These are phyloP conservation scores for Iris pallida DNA, from an alignment of 116 monocot genomes.

Conservation along the genomic window DNA sequence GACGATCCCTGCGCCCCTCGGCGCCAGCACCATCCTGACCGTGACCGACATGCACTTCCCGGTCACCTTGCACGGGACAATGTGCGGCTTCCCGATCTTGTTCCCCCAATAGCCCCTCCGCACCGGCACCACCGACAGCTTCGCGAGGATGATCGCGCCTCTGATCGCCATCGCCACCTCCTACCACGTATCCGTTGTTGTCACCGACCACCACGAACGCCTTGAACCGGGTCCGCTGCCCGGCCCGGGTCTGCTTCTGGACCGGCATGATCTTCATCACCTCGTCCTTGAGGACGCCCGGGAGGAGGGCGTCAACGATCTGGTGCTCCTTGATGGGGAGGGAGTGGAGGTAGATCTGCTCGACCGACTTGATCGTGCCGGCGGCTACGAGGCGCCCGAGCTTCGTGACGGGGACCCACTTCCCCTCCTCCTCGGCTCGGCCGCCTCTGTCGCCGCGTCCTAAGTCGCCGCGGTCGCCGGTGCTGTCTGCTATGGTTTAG, in stretches of 20 bases:
- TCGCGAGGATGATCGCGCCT: constrained; percentile 69
- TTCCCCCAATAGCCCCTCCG: constrained; percentile 89
- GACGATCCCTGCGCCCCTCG: constrained; percentile 61
- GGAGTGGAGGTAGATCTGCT: constrained; percentile 83
- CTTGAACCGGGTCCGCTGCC: constrained; percentile 76
- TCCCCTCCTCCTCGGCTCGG: constrained; percentile 21
- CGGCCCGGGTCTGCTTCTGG: constrained; percentile 78
- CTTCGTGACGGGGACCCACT: constrained; percentile 48
- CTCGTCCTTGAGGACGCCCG: constrained; percentile 70
- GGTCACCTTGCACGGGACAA: constrained; percentile 87
- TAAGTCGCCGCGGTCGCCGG: constrained; percentile 1
- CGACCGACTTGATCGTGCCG: constrained; percentile 26
- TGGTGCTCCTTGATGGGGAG: constrained; percentile 84
- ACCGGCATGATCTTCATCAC: constrained; percentile 79
- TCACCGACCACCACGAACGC: constrained; percentile 85
- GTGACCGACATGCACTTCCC: constrained; percentile 84
- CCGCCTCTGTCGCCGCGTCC: constrained; percentile 21
- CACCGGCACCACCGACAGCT: constrained; percentile 75
- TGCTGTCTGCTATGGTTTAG: too few relatives aligned
- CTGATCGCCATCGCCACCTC: constrained; percentile 82
- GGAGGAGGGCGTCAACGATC: constrained; percentile 50
- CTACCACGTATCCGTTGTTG: constrained; percentile 49
- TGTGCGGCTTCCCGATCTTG: constrained; percentile 80
- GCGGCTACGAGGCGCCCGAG: constrained; percentile 44
- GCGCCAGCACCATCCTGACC: constrained; percentile 70